These are phyloP conservation scores for Entoloma clypeatum DNA, from an alignment of 1,284 basidiomycete species.

Conservation along the genomic window DNA sequence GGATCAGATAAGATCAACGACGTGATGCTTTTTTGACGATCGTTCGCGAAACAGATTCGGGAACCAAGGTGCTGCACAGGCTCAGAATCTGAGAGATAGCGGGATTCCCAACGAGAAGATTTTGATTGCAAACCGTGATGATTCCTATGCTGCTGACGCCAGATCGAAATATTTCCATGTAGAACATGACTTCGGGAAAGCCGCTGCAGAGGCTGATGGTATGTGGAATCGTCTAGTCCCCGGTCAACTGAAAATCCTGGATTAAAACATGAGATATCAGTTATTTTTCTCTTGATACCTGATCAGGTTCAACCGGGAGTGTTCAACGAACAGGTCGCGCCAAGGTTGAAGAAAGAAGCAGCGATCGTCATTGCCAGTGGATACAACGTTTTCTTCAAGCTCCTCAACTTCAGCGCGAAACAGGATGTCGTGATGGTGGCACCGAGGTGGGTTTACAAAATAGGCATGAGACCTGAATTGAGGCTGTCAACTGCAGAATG, in stretches of 20 bases:
- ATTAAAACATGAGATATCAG: conserved; percentile 33
- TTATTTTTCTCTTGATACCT: conserved; percentile 58
- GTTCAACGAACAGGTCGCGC: conserved; percentile 53
- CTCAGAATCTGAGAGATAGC: conserved; percentile 61
- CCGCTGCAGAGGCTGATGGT: conserved; percentile 55
- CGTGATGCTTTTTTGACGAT: background rate
- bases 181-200: conserved; percentile 54
- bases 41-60: conserved; percentile 44
- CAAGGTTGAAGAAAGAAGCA: conserved; percentile 45
- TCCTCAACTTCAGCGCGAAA: conserved; percentile 49
- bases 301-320: conserved; percentile 61
- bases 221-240: conserved; percentile 7
- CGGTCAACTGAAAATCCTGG: conserved; percentile 5
- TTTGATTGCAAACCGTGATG: conserved; percentile 54
- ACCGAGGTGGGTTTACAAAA: conserved; percentile 40
- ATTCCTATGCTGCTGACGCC: conserved; percentile 55
- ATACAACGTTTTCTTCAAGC: conserved; percentile 62
- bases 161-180: conserved; percentile 54
- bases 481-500: conserved; percentile 39
- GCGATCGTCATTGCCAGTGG: conserved; percentile 60
- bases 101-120: conserved; percentile 60
- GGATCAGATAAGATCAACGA: conserved; percentile 7
- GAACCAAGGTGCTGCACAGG: conserved; percentile 65
- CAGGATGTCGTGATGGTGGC: conserved; percentile 68
- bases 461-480: background rate